Percentiles rank a stretch among this genome's conserved stretches.
Conservation (phyloP, 1,284 basidiomycete species). For the Puccinia coronata region DNA sequence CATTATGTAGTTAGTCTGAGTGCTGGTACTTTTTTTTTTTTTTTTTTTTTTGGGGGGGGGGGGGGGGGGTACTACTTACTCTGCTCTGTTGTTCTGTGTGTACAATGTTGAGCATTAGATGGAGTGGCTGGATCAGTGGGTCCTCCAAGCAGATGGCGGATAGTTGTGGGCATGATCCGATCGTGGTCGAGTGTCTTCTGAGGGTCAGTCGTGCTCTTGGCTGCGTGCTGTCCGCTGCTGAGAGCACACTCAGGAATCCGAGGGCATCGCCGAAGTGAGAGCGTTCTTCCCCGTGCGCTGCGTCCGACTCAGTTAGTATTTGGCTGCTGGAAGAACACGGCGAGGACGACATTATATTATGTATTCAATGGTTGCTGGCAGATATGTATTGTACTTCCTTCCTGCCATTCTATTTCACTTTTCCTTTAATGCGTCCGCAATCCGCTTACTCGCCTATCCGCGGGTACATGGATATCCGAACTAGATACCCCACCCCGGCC, state of each 20-base stretch:
- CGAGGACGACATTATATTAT: too few relatives aligned
- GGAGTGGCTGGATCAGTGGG: not conserved
- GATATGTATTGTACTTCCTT: too few relatives aligned
- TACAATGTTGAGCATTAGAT: constrained; percentile 26
- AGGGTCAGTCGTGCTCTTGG: constrained; percentile 2
- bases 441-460: too few relatives aligned
- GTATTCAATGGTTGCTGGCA: too few relatives aligned
- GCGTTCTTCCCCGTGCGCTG: too few relatives aligned
- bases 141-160: not conserved
- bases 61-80: not conserved
- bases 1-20: not conserved
- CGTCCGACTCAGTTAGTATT: too few relatives aligned
- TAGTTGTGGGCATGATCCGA: not conserved
- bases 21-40: not conserved
- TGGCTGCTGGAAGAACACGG: too few relatives aligned
- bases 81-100: not conserved
- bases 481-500: too few relatives aligned
- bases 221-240: not conserved
- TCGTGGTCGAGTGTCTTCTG: not conserved
- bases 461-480: too few relatives aligned
- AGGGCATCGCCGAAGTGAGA: constrained; percentile 13
- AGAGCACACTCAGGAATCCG: constrained; percentile 1
- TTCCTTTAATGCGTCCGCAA: too few relatives aligned
- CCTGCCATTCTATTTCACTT: too few relatives aligned
- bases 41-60: not conserved